These are phyloP conservation scores for Fusarium buharicum DNA, from an alignment of 2,329 filamentous ascomycete genomes.

Conservation along the genomic window DNA sequence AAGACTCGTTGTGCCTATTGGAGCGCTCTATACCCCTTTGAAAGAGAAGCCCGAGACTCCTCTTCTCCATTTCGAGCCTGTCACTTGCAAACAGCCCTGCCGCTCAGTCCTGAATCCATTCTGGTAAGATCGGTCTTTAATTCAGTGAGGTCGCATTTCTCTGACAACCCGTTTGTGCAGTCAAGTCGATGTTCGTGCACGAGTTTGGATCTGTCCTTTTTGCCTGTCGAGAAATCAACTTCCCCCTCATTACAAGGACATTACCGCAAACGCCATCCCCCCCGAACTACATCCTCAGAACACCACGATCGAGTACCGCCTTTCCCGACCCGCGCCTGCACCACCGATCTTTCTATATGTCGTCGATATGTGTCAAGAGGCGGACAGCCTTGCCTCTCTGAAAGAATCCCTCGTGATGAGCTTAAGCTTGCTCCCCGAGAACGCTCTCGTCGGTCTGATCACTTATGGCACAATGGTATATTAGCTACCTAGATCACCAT, in stretches of 20 bases:
- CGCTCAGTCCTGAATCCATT: slow-evolving; percentile 96
- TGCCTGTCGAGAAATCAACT: slow-evolving; percentile 85
- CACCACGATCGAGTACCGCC: slow-evolving; percentile 89
- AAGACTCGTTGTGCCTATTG: slow-evolving; percentile 93
- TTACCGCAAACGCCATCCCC: slow-evolving; percentile 82
- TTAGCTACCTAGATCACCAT: neutral
- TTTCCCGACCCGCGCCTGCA: slow-evolving; percentile 83
- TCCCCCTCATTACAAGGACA: slow-evolving; percentile 89
- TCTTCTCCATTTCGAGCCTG: slow-evolving; percentile 92
- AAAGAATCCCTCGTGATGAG: slow-evolving; percentile 91
- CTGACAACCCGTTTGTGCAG: slow-evolving; percentile 56
- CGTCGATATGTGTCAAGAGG: slow-evolving; percentile 88
- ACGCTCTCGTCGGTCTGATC: slow-evolving; percentile 83
- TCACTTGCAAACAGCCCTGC: slow-evolving; percentile 96
- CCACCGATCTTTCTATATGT: slow-evolving; percentile 89
- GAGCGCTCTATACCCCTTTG: slow-evolving; percentile 91
- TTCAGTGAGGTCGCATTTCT: too few relatives aligned
- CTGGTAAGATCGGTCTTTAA: slow-evolving; percentile 71
- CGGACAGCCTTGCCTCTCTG: slow-evolving; percentile 82
- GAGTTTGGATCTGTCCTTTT: slow-evolving; percentile 90
- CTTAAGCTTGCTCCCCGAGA: slow-evolving; percentile 81
- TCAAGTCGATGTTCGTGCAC: slow-evolving; percentile 84
- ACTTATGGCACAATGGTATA: slow-evolving; percentile 92
- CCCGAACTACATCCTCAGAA: slow-evolving; percentile 84
- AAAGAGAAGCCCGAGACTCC: slow-evolving; percentile 94